Base-by-base conservation (phyloP, 345 rosid genomes). In the Corymbia maculata region DNA sequence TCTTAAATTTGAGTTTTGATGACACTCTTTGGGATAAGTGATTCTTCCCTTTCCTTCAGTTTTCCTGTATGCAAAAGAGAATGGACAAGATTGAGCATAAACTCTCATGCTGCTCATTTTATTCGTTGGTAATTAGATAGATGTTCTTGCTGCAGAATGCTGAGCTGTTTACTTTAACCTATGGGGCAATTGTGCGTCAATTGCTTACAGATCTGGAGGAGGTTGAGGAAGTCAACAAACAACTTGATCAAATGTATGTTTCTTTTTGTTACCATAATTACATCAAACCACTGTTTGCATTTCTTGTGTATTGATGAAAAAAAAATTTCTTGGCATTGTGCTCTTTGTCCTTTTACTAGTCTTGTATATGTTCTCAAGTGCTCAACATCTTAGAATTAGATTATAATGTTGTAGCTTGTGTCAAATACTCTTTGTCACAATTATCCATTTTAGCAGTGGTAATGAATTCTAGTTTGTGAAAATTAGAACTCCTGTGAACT, bases 181-280 rank as follows among this genome's bases (percentile, higher is more conserved):
- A 98, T 86, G 99, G 99, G 53, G 98, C 97, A 79, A 95, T 95
- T 52, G 99, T 97, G 89, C 94, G 99, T 52, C 99, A 95, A 87
- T 90, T 98, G 93, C 97, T 98, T 86, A 98, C 97, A 55, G 99
- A 98, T 82, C 91, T 98, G 86, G 99, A 98, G 94, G 99, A 98
- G 85, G 98, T 96, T 50, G 98, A 98, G 52, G 98, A 98, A 90
- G 99, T 98, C 90, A 96, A 97, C 96, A 97, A 96, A 89, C 98
- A 97, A 93, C 99, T 97, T 13, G 98, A 97, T 93, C 99, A 95
- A 90, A 98, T 98, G 99, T 96, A 93, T 36, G 79, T 28, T 49
- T 61, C 85, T 88, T 51, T 51, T 84, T 52, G 24, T 32, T 7
- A 80, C 59, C 50, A 90, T 36, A 82, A 44, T 68, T 30, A 30